Percentiles rank a stretch among this genome's conserved stretches.
Conservation (phyloP, 2,329 filamentous ascomycete species). For the Aspergillus sclerotialis region DNA sequence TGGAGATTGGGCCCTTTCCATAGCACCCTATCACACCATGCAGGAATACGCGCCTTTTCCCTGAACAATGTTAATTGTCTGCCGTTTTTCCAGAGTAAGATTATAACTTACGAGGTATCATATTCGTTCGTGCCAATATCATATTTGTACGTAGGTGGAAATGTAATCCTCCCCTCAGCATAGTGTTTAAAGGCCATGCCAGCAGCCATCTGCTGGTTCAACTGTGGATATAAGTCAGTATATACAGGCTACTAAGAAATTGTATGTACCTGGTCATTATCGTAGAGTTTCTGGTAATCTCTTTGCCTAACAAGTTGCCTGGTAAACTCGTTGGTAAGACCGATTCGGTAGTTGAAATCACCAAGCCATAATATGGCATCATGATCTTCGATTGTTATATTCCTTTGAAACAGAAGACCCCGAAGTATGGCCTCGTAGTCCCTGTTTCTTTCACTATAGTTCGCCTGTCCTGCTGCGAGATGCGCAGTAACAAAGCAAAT, state of each 20-base stretch:
- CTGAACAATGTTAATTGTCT: constrained; percentile 39
- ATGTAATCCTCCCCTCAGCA: constrained; percentile 79
- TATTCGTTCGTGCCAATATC: constrained; percentile 83
- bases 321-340: constrained; percentile 69
- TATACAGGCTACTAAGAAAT: not conserved
- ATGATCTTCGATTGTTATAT: constrained; percentile 85
- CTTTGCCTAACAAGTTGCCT: constrained; percentile 64
- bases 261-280: constrained; percentile 88
- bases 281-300: constrained; percentile 73
- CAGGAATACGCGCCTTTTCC: constrained; percentile 89
- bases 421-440: constrained; percentile 87
- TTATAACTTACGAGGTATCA: constrained; percentile 68
- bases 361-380: constrained; percentile 90
- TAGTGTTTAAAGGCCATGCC: constrained; percentile 87
- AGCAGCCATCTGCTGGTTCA: constrained; percentile 94
- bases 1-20: constrained; percentile 77
- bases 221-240: constrained; percentile 37
- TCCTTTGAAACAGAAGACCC: constrained; percentile 83
- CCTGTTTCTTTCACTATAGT: constrained; percentile 91
- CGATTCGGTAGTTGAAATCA: constrained; percentile 97
- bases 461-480: constrained; percentile 89
- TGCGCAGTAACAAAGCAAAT: constrained; percentile 96
- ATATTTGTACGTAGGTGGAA: constrained; percentile 93
- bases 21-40: constrained; percentile 92
- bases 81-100: not conserved